Percentiles rank a stretch among this genome's conserved stretches.
These are phyloP conservation scores for Leccinum longicurvipes DNA, from an alignment of 768 basidiomycete genomes.

Conservation along the genomic window DNA sequence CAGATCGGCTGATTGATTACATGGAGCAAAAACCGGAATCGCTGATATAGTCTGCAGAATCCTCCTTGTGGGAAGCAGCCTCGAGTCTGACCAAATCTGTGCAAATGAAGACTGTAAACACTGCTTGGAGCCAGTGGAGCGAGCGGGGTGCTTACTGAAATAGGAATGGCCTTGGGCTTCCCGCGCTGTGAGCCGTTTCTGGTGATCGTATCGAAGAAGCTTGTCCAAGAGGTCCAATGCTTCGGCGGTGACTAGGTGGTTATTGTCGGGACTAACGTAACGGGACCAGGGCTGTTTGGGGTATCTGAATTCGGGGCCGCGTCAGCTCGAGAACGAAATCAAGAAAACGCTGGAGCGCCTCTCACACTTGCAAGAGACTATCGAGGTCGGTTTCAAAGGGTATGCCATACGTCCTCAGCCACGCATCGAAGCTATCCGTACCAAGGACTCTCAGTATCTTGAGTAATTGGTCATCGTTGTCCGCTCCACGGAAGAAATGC, in stretches of 20 bases:
- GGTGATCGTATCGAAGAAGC: slow-evolving; percentile 66
- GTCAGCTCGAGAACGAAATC: slow-evolving; percentile 3
- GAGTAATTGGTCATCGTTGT: slow-evolving; percentile 71
- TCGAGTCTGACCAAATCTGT: slow-evolving; percentile 49
- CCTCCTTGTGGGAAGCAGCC: slow-evolving; percentile 40
- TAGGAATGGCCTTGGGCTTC: slow-evolving; percentile 67
- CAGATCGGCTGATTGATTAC: slow-evolving; percentile 10
- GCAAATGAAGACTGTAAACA: slow-evolving; percentile 23
- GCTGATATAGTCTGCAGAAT: slow-evolving; percentile 40
- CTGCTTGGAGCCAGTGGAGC: slow-evolving; percentile 4
- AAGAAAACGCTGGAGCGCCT: too few species aligned
- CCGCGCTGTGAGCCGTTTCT: slow-evolving; percentile 61
- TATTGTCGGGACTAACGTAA: slow-evolving; percentile 58
- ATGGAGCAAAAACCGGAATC: slow-evolving; percentile 50
- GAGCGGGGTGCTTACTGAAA: slow-evolving; percentile 45
- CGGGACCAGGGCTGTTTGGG: slow-evolving; percentile 63
- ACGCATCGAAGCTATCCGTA: slow-evolving; percentile 61
- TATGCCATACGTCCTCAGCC: slow-evolving; percentile 59
- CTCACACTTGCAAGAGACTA: slow-evolving; percentile 48
- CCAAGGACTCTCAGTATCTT: slow-evolving; percentile 68
- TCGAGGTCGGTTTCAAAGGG: slow-evolving; percentile 64
- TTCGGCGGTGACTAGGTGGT: slow-evolving; percentile 55
- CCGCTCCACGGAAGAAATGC: slow-evolving; percentile 71
- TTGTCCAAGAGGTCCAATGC: slow-evolving; percentile 66
- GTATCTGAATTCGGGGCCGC: slow-evolving; percentile 38